Conservation (phyloP, 495 filamentous ascomycete genomes). For the Penicillium bialowiezense region DNA sequence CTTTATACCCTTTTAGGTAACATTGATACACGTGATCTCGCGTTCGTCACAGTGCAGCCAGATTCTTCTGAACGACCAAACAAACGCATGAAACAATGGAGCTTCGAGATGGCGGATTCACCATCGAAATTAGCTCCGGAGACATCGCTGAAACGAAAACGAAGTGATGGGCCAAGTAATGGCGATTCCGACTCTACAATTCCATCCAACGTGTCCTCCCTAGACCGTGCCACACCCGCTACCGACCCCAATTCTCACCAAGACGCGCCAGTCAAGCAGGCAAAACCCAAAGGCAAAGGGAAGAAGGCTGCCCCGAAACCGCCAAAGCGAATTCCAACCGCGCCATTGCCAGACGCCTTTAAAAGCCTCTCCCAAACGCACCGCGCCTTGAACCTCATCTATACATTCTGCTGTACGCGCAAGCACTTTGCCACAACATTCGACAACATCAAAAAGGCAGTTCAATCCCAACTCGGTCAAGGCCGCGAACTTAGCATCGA, state of each 20-base stretch:
- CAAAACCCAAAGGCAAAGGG: conserved; percentile 2
- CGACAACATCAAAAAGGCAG: conserved; percentile 77
- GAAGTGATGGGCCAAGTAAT: conserved; percentile 8
- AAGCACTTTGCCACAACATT: conserved; percentile 91
- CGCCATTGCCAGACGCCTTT: conserved; percentile 75
- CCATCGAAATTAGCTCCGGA: not conserved
- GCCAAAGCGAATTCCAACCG: conserved; percentile 27
- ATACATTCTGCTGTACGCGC: conserved; percentile 89
- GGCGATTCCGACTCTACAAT: not conserved
- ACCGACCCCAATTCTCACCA: not conserved
- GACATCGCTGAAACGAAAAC: conserved; percentile 20
- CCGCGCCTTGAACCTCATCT: conserved; percentile 84
- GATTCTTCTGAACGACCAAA: too few relatives aligned
- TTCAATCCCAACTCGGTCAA: conserved; percentile 73
- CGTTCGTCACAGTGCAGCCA: conserved; percentile 11
- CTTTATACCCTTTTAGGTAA: conserved; percentile 3
- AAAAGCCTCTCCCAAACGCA: conserved; percentile 71
- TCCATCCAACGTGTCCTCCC: conserved; percentile 19
- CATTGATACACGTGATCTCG: conserved; percentile 27
- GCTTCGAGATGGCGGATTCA: conserved; percentile 24
- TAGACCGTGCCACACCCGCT: not conserved
- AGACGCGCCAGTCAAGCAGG: conserved; percentile 2
- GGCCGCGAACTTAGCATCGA: conserved; percentile 60
- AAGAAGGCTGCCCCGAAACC: conserved; percentile 14
- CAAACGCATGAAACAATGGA: too few relatives aligned